Base-by-base conservation (phyloP, 1,284 basidiomycete species). In the Trichosporon coremiiforme region DNA sequence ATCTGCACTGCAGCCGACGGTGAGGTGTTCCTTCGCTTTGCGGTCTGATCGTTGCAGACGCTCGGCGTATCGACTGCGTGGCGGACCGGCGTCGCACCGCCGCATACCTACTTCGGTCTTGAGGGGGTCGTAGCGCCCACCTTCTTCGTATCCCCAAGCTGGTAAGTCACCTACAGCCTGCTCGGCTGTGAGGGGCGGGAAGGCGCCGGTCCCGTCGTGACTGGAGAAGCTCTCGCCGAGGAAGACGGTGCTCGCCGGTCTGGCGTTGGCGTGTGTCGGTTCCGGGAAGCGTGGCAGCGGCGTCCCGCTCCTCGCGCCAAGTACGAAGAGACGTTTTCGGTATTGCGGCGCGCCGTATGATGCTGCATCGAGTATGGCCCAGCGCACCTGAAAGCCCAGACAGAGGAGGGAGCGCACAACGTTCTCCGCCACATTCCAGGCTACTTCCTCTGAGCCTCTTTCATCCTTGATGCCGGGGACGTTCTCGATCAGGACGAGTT, bases 401-500 rank as follows among this genome's bases (percentile, higher is more conserved):
- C 45, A 22, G 2, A 73, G 47, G 17, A 79, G 73, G 25, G 66
- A 45, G 15, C 63, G 50, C 17, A 77, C 70, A 0, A 71, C 73
- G 17, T 67, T 66, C 1, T 25, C 25, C 0, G 45, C 31, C n/a
- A 41, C 66, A 64, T 70, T 73, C 15, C 68, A 50, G 7, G 33
- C 31, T 12, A 64, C 64, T 8, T 74, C 72, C 1, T 9, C 63
- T 6, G 7, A 9, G 15, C 17, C 22, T 15, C 10, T 13, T n/a
- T 22, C 67, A 47, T 68, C 60, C 22, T 76, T 76, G 66, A 78
- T 73, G 0, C 78, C 77, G 0, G 73, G 71, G 0, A 81, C 79
- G 62, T 80, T 81, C 67, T 81, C 79, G 15, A 81, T 41, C 1
- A 81, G 53, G 38, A 76, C 72, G 20, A 75, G 68, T 41, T 72